Conservation (phyloP, 164 flowering plant genomes). For the Magnolia kwangsiensis region DNA sequence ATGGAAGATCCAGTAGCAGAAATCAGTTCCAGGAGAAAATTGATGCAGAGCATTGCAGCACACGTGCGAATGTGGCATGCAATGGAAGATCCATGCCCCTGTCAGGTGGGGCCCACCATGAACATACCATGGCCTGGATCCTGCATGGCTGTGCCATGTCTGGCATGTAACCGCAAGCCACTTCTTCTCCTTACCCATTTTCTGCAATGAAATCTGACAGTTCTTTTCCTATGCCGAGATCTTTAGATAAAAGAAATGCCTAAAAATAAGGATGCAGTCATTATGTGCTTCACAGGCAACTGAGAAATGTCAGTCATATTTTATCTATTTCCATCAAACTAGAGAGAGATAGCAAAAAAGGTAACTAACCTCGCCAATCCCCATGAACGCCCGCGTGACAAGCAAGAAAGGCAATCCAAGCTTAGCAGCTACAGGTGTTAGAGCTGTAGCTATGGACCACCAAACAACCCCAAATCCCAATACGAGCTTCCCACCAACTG, state of each 20-base stretch:
- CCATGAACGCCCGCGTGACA: slow-evolving; percentile 90
- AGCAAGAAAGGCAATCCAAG: slow-evolving; percentile 88
- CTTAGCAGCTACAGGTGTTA: slow-evolving; percentile 92
- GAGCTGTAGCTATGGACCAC: slow-evolving; percentile 95
- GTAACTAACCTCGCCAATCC: slow-evolving; percentile 85
- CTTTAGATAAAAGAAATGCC: background rate
- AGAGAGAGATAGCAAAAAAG: background rate
- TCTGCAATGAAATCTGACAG: background rate
- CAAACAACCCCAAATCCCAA: slow-evolving; percentile 91
- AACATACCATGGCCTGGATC: no score
- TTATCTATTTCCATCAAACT: background rate
- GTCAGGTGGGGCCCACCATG: no score
- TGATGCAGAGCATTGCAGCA: background rate
- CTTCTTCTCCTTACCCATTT: background rate
- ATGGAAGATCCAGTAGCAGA: no score
- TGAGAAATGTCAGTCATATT: background rate
- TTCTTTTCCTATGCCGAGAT: background rate
- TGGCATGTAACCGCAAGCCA: no score
- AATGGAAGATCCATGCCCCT: background rate
- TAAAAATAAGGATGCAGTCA: background rate
- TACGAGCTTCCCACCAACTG: slow-evolving; percentile 83
- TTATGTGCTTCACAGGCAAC: background rate
- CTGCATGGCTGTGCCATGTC: no score
- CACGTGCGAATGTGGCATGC: background rate
- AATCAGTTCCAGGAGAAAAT: no score